phyloP scores from a whole-genome alignment of 805 yeast genomes.

The Candida sphagnicola region DNA sequence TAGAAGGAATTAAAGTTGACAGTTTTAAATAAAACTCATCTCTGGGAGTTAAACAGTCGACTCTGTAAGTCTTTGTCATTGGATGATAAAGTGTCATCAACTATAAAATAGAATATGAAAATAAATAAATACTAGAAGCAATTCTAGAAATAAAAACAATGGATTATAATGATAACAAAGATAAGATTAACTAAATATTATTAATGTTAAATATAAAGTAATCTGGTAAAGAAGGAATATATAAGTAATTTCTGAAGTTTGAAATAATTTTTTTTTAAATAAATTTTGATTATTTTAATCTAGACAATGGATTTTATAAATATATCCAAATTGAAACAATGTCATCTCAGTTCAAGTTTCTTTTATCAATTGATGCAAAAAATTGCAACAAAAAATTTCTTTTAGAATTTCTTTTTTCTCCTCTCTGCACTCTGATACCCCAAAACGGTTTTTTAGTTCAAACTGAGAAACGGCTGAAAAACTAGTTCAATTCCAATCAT shows the following conservation, averaged over 20 bases:
- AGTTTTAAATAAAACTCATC: conserved; percentile 4
- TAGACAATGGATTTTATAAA: not conserved
- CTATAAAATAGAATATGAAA: too few relatives aligned
- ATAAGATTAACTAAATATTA: too few relatives aligned
- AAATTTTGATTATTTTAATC: too few relatives aligned
- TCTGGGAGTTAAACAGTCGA: conserved; percentile 10
- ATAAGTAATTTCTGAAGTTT: too few relatives aligned
- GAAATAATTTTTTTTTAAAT: too few relatives aligned
- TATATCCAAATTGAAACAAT: not conserved
- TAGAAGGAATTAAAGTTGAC: not conserved
- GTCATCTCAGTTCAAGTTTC: conserved; percentile 1
- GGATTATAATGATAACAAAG: too few relatives aligned
- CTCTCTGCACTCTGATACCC: not conserved
- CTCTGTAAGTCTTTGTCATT: conserved; percentile 15
- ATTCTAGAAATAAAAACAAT: too few relatives aligned
- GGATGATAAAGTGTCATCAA: conserved; percentile 26
- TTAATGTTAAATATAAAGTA: too few relatives aligned
- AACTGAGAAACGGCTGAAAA: not conserved
- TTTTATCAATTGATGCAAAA: conserved; percentile 2
- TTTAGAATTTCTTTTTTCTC: not conserved
- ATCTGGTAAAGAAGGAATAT: too few relatives aligned
- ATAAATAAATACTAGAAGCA: too few relatives aligned
- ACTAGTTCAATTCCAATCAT: too few relatives aligned
- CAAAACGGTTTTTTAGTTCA: not conserved
- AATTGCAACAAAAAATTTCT: conserved; percentile 2